Percentiles rank a stretch among this genome's conserved stretches.
phyloP scores from a whole-genome alignment of 169 alveolate species.

The Cryptosporidium muris region DNA sequence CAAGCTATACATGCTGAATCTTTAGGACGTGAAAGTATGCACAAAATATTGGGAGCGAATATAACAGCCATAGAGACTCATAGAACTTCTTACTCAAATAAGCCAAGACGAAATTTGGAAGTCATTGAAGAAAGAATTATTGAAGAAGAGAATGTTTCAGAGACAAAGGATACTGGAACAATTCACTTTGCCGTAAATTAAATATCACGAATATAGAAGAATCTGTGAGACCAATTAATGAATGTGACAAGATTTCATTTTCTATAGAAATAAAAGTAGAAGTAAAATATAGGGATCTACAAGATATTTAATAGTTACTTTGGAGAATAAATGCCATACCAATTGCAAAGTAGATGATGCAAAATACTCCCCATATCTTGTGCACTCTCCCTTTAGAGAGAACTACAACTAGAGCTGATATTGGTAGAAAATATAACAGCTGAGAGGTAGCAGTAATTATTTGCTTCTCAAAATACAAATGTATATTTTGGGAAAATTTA shows the following conservation, averaged over 20 bases:
- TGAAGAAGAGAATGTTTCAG: neutral
- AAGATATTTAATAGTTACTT: slow-evolving; percentile 2
- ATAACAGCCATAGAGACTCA: neutral
- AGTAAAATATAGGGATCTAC: too few relatives aligned
- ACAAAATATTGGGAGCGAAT: slow-evolving; percentile 22
- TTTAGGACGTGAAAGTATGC: slow-evolving; percentile 16
- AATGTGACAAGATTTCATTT: too few relatives aligned
- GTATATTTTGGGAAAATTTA: slow-evolving; percentile 43
- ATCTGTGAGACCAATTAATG: neutral
- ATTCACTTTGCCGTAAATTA: neutral
- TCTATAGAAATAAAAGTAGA: too few relatives aligned
- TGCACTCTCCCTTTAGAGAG: slow-evolving; percentile 71
- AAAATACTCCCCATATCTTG: slow-evolving; percentile 43
- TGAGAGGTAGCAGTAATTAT: slow-evolving; percentile 65
- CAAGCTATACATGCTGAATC: slow-evolving; percentile 19
- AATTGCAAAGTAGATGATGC: slow-evolving; percentile 39
- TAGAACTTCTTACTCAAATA: too few relatives aligned
- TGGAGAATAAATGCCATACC: slow-evolving; percentile 46
- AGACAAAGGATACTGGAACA: neutral
- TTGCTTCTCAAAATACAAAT: slow-evolving; percentile 59
- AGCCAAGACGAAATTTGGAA: neutral
- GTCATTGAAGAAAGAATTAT: neutral
- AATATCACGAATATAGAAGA: neutral
- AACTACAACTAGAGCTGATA: slow-evolving; percentile 59
- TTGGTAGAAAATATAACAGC: slow-evolving; percentile 64